Evolutionary conservation across 441 rosid species (phyloP).

Genomic region (Biscutella auriculata): DNA sequence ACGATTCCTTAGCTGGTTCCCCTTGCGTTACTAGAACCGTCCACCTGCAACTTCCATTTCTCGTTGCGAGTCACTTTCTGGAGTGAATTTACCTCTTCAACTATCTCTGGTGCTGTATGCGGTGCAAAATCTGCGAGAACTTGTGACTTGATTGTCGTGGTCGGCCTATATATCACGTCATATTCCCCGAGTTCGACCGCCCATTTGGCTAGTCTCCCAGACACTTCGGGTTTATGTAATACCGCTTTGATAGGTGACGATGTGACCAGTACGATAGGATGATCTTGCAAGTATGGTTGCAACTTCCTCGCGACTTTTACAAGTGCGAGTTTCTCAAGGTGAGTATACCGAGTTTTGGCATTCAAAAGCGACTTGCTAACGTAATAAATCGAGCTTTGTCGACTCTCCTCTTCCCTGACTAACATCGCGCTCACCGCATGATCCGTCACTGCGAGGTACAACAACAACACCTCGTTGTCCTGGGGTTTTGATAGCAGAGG

Average conservation of each 20-base stretch:
- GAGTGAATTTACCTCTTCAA: background rate
- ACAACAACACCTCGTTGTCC: background rate
- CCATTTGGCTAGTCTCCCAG: background rate
- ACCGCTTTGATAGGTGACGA: background rate
- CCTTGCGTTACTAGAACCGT: background rate
- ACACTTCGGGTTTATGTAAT: background rate
- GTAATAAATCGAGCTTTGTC: too few species aligned
- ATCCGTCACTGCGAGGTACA: background rate
- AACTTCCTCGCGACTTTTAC: too few species aligned
- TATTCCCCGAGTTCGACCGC: background rate
- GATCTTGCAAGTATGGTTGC: background rate
- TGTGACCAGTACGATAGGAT: background rate
- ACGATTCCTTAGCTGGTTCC: background rate
- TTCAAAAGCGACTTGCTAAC: too few species aligned
- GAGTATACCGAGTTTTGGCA: too few species aligned
- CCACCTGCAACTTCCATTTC: background rate
- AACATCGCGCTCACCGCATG: background rate
- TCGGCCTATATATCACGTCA: background rate
- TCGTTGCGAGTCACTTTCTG: background rate
- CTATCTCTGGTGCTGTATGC: accelerated
- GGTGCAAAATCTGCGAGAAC: background rate
- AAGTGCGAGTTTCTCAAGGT: too few species aligned
- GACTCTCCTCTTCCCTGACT: background rate
- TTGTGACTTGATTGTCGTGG: background rate
- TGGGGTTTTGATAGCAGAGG: background rate